Evolutionary conservation across 768 basidiomycete species (phyloP), one percentile per base, ranked within the genome.

Genomic region (Tephrocybe sp.): DNA sequence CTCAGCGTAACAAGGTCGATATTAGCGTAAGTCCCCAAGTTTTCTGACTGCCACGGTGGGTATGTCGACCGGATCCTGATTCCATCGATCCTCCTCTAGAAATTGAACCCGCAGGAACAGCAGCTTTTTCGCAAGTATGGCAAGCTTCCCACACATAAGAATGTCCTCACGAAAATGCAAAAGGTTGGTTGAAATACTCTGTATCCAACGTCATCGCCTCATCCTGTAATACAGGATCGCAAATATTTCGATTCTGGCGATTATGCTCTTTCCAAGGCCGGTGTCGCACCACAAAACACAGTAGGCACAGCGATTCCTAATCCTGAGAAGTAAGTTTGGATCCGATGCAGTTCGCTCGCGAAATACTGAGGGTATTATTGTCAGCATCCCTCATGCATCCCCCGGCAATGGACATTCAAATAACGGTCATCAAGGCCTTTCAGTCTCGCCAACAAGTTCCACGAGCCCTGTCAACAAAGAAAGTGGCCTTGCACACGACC

Each of bases 211-310:
- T 51, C 44, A 42, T 57, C 30, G 47, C 49, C 55, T 54, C 18
- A 54, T 43, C 61, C 49, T 23, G 24, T 45, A 33, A 4, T 16
- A 30, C 58, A 97, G 94, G 95, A 99, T 64, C 90, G 97, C 62
- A 98, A 98, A 71, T 99, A 93, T 73, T 99, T 99, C 68, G 97
- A 98, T 71, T 98, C 95, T 48, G 97, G 97, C 50, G 97, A 99
- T 68, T 98, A 98, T 63, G 94, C 94, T 24, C 76, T 99, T 57
- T 93, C 92, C 43, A 97, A 98, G 69, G 97, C 97, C 2, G 89
- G 97, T 22, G 85, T 88, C 40, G 78, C 86, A n/a, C 86, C 91
- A 41, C 90, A 91, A 66, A 89, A 78, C 55, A 78, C 83, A 2
- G 92, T 97, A 47, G 97, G 97, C 23, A 98, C 94, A 8, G 91